phyloP scores from a whole-genome alignment of 2,329 filamentous ascomycete species.

The Tolypocladium ovalisporum region DNA sequence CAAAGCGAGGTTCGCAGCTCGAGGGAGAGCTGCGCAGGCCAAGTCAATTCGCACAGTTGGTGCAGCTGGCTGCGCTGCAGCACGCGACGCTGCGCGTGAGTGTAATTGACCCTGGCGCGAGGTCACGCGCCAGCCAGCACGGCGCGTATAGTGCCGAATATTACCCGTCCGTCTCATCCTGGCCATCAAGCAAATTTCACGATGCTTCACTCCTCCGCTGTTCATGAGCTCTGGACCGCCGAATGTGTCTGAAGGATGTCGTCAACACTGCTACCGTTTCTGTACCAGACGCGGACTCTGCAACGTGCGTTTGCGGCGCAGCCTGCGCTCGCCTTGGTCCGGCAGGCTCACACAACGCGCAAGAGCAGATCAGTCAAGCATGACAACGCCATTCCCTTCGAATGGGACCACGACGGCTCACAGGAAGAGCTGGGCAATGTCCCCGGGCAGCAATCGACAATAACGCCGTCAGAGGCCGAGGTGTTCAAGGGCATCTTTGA shows the following conservation, averaged over 20 bases:
- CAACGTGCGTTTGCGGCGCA: conserved; percentile 16
- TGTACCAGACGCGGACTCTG: conserved; percentile 60
- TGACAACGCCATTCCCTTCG: conserved; percentile 40
- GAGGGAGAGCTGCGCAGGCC: background rate
- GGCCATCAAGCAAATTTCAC: background rate
- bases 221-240: no score
- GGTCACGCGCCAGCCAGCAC: conserved; percentile 6
- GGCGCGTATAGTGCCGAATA: background rate
- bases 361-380: conserved; percentile 4
- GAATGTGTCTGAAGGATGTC: conserved; percentile 32
- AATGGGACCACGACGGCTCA: conserved; percentile 24
- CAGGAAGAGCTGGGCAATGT: conserved; percentile 7
- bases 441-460: conserved; percentile 30
- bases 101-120: conserved; percentile 7
- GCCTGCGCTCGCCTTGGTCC: conserved; percentile 10
- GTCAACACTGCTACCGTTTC: conserved; percentile 49
- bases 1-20: background rate
- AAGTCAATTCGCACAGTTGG: background rate
- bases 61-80: background rate
- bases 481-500: conserved; percentile 49
- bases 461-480: conserved; percentile 45
- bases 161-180: background rate
- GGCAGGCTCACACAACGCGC: conserved; percentile 9
- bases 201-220: no score
- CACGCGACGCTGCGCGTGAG: background rate